Evolutionary conservation across 345 rosid species (phyloP).

Genomic region (Physaria fendleri): DNA sequence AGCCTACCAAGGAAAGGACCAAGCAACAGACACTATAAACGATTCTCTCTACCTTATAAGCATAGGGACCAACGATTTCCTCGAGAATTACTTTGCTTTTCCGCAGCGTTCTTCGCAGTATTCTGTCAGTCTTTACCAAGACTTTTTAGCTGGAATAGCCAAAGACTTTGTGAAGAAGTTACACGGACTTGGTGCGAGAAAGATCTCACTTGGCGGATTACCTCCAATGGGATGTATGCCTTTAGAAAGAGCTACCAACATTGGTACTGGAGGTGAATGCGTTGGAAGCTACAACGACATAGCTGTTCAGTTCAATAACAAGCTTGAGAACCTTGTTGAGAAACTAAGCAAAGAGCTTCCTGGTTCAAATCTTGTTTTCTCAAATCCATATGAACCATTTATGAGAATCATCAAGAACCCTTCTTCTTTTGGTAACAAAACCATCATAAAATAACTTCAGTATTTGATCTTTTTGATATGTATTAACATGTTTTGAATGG

Average conservation of each 20-base stretch:
- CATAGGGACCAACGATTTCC: conserved; percentile 55
- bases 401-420: conserved; percentile 37
- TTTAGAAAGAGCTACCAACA: conserved; percentile 49
- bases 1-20: conserved; percentile 34
- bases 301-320: conserved; percentile 44
- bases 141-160: conserved; percentile 38
- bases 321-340: conserved; percentile 25
- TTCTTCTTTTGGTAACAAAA: conserved; percentile 30
- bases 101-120: conserved; percentile 40
- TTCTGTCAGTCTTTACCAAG: conserved; percentile 32
- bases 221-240: conserved; percentile 75
- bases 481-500: background rate
- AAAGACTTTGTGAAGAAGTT: conserved; percentile 35
- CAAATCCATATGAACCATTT: conserved; percentile 38
- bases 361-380: conserved; percentile 36
- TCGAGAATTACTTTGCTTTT: conserved; percentile 48
- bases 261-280: conserved; percentile 33
- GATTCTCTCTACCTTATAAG: conserved; percentile 46
- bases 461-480: background rate
- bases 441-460: background rate
- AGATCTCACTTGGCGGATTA: conserved; percentile 53
- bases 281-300: conserved; percentile 38
- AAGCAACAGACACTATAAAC: conserved; percentile 28
- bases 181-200: conserved; percentile 45
- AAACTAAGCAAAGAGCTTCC: conserved; percentile 39